Evolutionary conservation across 2,329 filamentous ascomycete species (phyloP).

Genomic region (Emmonsiellopsis sp.): DNA sequence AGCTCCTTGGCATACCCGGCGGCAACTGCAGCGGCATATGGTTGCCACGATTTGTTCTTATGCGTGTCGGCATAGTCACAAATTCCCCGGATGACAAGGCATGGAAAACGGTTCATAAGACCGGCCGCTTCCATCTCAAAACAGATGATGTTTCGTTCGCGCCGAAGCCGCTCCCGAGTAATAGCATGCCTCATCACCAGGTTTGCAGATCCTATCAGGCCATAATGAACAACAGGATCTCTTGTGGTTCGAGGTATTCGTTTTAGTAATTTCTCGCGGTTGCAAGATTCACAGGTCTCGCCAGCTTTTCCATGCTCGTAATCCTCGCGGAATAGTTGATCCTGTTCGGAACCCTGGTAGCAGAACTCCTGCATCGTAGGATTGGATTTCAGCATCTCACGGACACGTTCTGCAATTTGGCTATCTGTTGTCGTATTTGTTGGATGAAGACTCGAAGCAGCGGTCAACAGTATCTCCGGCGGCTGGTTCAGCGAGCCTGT

Average conservation of each 20-base stretch:
- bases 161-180: not conserved
- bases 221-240: conserved; percentile 10
- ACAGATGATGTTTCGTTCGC: conserved; percentile 2
- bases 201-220: conserved; percentile 13
- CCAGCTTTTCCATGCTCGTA: not conserved
- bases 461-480: too few relatives aligned
- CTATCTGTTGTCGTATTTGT: too few relatives aligned
- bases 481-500: too few relatives aligned
- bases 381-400: too few relatives aligned
- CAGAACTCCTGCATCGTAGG: too few relatives aligned
- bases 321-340: too few relatives aligned
- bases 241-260: not conserved
- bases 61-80: conserved; percentile 10
- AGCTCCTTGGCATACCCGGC: conserved; percentile 13
- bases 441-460: too few relatives aligned
- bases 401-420: too few relatives aligned
- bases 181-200: conserved; percentile 11
- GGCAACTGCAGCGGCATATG: conserved; percentile 12
- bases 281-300: not conserved
- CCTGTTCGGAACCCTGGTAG: too few relatives aligned
- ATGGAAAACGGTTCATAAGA: conserved; percentile 6
- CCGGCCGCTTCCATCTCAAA: conserved; percentile 4
- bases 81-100: conserved; percentile 11
- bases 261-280: not conserved
- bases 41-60: conserved; percentile 11